Conservation (phyloP, 2,329 filamentous ascomycete species). For the Shiraia bambusicola region DNA sequence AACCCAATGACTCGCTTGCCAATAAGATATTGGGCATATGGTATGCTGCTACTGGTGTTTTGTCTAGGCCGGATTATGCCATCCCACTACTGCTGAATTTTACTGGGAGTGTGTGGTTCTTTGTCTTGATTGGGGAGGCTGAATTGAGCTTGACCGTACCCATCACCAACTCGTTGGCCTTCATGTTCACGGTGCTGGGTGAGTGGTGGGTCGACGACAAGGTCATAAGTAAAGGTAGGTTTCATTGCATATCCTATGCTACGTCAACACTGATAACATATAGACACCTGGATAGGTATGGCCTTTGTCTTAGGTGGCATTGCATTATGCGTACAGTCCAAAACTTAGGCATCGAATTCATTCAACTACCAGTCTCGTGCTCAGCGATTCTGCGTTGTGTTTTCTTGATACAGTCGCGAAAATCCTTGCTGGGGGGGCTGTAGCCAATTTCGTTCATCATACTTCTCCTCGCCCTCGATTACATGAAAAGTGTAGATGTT, state of each 20-base stretch:
- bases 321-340: conserved; percentile 73
- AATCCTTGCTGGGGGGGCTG: conserved; percentile 82
- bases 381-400: conserved; percentile 9
- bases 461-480: conserved; percentile 78
- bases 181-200: conserved; percentile 91
- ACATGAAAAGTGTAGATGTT: conserved; percentile 98
- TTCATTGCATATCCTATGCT: not conserved
- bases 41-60: conserved; percentile 75
- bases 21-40: conserved; percentile 64
- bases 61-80: conserved; percentile 80
- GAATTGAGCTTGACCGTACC: conserved; percentile 92
- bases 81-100: conserved; percentile 83
- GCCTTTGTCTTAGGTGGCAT: conserved; percentile 76
- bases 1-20: conserved; percentile 58
- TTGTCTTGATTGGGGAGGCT: conserved; percentile 86
- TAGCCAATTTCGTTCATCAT: conserved; percentile 90
- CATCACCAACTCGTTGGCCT: conserved; percentile 90
- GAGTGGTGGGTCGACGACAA: conserved; percentile 96
- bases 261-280: conserved; percentile 6
- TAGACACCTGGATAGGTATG: conserved; percentile 85
- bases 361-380: conserved; percentile 16
- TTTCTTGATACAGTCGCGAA: conserved; percentile 59
- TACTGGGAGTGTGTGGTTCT: conserved; percentile 95
- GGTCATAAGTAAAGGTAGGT: conserved; percentile 76
- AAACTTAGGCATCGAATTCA: conserved; percentile 29